phyloP scores from a whole-genome alignment of 495 filamentous ascomycete species.

The Ramalina peruviana region DNA sequence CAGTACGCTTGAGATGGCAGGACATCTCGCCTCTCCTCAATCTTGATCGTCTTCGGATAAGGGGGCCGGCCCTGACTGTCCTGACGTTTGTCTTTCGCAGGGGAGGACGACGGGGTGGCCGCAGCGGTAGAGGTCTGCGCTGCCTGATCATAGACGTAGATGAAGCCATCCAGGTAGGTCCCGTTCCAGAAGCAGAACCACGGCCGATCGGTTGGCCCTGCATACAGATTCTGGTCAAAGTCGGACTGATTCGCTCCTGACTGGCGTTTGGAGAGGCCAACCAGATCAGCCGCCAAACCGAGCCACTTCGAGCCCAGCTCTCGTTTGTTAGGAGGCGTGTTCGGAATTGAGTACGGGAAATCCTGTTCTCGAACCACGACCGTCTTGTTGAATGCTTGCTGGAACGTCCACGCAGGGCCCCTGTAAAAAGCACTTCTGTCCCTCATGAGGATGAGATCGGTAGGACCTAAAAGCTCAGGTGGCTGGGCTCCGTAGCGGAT shows the following conservation, averaged over 20 bases:
- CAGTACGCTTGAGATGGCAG: constrained; percentile 41
- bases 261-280: not conserved
- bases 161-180: constrained; percentile 66
- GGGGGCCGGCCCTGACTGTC: constrained; percentile 9
- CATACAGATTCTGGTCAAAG: constrained; percentile 29
- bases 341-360: constrained; percentile 7
- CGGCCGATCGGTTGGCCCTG: constrained; percentile 48
- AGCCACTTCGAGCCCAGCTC: constrained; percentile 16
- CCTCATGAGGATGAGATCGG: constrained; percentile 44
- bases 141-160: constrained; percentile 35
- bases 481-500: constrained; percentile 62
- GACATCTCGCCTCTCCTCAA: constrained; percentile 57
- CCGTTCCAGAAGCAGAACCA: constrained; percentile 88
- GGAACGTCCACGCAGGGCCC: constrained; percentile 67
- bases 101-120: constrained; percentile 1
- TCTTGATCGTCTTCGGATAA: constrained; percentile 64
- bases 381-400: constrained; percentile 60
- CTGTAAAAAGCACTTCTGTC: constrained; percentile 46
- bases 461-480: constrained; percentile 36
- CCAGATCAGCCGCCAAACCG: not conserved
- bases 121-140: constrained; percentile 6
- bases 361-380: constrained; percentile 54
- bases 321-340: constrained; percentile 10
- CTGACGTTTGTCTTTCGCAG: constrained; percentile 3
- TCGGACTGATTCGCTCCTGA: constrained; percentile 1